A percentile compares a stretch with the other conserved stretches of the same genome.
phyloP scores from a whole-genome alignment of 768 basidiomycete species.

The Pulveroboletus ravenelii region DNA sequence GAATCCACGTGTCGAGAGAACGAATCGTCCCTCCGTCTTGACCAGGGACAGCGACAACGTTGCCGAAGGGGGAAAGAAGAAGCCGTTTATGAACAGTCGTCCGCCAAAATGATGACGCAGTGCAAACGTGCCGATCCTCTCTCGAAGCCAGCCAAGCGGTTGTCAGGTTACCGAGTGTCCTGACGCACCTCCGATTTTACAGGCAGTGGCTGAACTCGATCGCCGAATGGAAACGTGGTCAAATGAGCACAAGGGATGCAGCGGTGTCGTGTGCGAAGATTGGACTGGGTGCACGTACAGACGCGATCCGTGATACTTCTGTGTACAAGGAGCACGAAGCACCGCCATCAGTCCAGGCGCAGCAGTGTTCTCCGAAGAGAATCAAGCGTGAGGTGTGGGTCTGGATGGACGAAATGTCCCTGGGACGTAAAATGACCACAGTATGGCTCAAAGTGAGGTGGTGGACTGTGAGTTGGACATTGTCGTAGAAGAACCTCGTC shows the following conservation, averaged over 20 bases:
- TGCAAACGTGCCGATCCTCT: neutral
- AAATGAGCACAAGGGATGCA: too few species aligned
- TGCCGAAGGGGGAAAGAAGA: neutral
- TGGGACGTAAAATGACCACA: neutral
- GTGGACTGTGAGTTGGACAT: neutral
- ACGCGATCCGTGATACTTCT: too few species aligned
- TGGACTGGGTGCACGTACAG: neutral
- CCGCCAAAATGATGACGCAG: neutral
- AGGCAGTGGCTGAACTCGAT: too few species aligned
- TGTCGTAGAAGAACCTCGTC: neutral
- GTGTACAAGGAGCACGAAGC: too few species aligned
- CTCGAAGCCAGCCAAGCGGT: neutral
- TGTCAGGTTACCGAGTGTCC: too few species aligned
- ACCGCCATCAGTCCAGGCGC: neutral
- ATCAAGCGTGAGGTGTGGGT: neutral
- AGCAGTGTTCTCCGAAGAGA: neutral
- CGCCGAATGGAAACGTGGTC: too few species aligned
- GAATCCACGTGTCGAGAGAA: too few species aligned
- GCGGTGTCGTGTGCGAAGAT: too few species aligned
- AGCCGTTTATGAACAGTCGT: neutral
- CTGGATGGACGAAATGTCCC: too few species aligned
- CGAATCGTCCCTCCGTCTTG: neutral
- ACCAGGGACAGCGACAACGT: neutral
- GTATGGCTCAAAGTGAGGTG: neutral
- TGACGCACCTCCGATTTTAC: too few species aligned